Evolutionary conservation across 805 yeast species (phyloP).

Genomic region (Brettanomyces naardenensis): DNA sequence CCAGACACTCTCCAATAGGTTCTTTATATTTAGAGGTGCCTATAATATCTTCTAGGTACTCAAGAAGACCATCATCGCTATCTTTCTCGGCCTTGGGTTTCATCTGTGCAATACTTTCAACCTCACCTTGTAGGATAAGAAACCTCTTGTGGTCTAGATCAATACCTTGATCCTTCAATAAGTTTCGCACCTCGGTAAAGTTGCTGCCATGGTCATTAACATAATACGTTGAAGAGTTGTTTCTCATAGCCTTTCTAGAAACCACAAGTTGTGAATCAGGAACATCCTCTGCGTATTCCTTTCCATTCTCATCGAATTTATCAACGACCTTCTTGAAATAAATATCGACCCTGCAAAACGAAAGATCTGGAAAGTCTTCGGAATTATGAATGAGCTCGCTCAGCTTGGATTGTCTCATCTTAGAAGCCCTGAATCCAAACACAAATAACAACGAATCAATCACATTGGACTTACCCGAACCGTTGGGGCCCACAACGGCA

Average conservation of each 20-base stretch:
- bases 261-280: constrained; percentile 59
- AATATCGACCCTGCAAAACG: constrained; percentile 84
- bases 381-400: constrained; percentile 91
- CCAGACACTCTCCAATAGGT: constrained; percentile 56
- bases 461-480: constrained; percentile 95
- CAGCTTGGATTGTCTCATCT: constrained; percentile 94
- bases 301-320: constrained; percentile 15
- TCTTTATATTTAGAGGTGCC: constrained; percentile 85
- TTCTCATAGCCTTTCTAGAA: constrained; percentile 70
- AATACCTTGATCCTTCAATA: constrained; percentile 75
- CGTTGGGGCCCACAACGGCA: constrained; percentile 98
- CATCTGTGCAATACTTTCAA: constrained; percentile 97
- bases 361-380: constrained; percentile 55
- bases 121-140: constrained; percentile 94
- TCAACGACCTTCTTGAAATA: constrained; percentile 77
- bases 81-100: constrained; percentile 92
- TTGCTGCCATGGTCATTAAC: constrained; percentile 63
- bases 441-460: constrained; percentile 97
- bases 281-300: constrained; percentile 32
- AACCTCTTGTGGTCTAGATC: constrained; percentile 94
- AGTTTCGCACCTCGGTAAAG: constrained; percentile 69
- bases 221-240: constrained; percentile 71
- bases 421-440: constrained; percentile 92
- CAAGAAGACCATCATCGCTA: constrained; percentile 87
- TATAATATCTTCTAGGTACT: constrained; percentile 92